Percentiles rank a stretch among this genome's conserved stretches.
Evolutionary conservation across 1,284 basidiomycete species (phyloP).

Genomic region (Marasmius oreades): DNA sequence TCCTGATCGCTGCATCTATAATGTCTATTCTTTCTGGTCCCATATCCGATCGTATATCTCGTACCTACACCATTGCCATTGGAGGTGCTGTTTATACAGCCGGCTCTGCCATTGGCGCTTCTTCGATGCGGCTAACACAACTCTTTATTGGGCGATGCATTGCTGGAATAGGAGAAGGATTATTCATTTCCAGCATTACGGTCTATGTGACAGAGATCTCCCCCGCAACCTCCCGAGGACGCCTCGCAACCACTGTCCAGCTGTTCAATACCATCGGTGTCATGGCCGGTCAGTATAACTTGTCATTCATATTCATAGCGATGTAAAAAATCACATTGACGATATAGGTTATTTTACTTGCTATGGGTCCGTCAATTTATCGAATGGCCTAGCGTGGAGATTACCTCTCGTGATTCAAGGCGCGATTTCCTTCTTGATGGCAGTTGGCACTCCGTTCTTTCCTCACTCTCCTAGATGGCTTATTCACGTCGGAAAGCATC

Average conservation of each 20-base stretch:
- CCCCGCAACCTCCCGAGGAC: constrained; percentile 37
- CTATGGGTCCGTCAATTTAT: constrained; percentile 39
- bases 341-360: constrained; percentile 46
- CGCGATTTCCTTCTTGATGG: constrained; percentile 34
- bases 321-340: not conserved
- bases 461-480: constrained; percentile 55
- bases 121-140: constrained; percentile 15
- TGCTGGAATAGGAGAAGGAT: constrained; percentile 44
- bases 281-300: constrained; percentile 25
- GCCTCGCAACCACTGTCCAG: constrained; percentile 40
- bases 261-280: constrained; percentile 44
- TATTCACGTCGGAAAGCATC: constrained; percentile 35
- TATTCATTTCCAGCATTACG: constrained; percentile 45
- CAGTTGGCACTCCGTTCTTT: constrained; percentile 43
- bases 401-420: constrained; percentile 44
- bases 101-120: constrained; percentile 21
- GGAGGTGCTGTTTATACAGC: constrained; percentile 23
- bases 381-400: constrained; percentile 43
- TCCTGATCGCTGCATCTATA: constrained; percentile 44
- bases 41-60: constrained; percentile 44
- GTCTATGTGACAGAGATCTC: constrained; percentile 45
- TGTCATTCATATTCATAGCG: not conserved
- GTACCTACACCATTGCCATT: constrained; percentile 41
- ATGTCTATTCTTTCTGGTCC: constrained; percentile 42
- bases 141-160: constrained; percentile 45